These are phyloP conservation scores for Corylus americana DNA, from an alignment of 306 rosid genomes.

Conservation along the genomic window DNA sequence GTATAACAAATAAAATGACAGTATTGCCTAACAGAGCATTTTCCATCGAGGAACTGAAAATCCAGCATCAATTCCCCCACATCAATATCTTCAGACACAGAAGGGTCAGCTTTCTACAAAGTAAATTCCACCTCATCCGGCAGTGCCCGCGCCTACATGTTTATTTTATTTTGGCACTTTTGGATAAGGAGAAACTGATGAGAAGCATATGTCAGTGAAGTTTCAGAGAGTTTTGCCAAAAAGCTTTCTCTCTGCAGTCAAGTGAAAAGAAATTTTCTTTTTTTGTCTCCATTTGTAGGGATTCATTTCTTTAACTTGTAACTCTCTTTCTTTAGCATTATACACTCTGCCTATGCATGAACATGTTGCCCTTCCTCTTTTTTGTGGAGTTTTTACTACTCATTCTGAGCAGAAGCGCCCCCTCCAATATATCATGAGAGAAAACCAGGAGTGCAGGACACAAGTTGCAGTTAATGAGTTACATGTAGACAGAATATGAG, in stretches of 20 bases:
- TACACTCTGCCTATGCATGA: neutral
- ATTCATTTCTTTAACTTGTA: neutral
- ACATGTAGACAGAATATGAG: neutral
- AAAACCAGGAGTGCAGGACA: neutral
- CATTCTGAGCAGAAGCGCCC: too few relatives aligned
- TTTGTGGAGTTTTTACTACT: neutral
- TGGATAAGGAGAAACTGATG: neutral
- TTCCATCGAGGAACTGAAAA: neutral
- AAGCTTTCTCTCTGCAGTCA: neutral
- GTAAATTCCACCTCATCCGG: neutral
- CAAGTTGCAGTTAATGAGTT: neutral
- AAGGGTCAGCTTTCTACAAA: neutral
- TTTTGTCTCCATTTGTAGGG: neutral
- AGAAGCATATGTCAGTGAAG: neutral
- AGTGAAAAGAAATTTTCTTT: neutral
- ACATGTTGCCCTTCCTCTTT: neutral
- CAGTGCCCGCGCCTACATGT: neutral
- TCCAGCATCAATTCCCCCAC: slow-evolving; percentile 4
- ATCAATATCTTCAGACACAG: neutral
- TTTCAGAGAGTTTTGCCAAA: neutral
- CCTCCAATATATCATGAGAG: neutral
- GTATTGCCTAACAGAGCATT: neutral
- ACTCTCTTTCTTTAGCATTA: neutral
- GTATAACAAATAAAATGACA: neutral
- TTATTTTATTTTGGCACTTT: neutral